phyloP scores from a whole-genome alignment of 1,284 basidiomycete species.

The Boletus holoroseus region DNA sequence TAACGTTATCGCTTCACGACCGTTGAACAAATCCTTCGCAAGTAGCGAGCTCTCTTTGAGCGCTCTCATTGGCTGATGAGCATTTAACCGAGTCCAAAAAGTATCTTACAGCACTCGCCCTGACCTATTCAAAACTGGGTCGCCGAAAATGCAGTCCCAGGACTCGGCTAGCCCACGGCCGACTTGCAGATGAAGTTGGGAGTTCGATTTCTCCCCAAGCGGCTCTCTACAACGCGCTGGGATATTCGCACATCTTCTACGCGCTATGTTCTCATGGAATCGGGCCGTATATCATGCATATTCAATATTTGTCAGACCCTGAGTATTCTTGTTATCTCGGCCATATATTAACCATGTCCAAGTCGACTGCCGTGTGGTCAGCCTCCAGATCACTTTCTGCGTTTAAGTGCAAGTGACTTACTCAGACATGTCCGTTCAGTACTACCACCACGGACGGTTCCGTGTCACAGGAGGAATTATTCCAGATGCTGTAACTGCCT shows the following conservation, averaged over 20 bases:
- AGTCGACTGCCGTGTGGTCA: neutral
- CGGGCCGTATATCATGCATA: constrained; percentile 2
- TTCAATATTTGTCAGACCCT: neutral
- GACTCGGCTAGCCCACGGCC: no score
- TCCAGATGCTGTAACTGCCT: constrained; percentile 38
- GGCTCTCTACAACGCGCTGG: neutral
- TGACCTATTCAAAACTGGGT: no score
- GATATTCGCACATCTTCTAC: no score
- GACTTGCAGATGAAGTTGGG: no score
- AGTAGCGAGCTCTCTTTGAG: no score
- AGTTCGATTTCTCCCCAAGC: neutral
- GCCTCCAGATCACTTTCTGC: neutral
- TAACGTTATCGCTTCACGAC: no score
- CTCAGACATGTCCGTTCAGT: constrained; percentile 31
- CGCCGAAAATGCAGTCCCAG: no score
- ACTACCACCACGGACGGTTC: constrained; percentile 38
- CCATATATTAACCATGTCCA: constrained; percentile 11
- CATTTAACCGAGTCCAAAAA: no score
- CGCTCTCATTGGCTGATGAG: no score
- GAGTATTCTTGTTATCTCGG: constrained; percentile 4
- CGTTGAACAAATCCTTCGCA: no score
- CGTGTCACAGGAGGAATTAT: constrained; percentile 35
- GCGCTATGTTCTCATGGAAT: no score
- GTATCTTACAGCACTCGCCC: no score
- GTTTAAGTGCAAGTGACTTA: neutral